Percentiles rank a stretch among this genome's conserved stretches.
Conservation (phyloP, 768 basidiomycete species). For the Trichaptum fuscoviolaceum region DNA sequence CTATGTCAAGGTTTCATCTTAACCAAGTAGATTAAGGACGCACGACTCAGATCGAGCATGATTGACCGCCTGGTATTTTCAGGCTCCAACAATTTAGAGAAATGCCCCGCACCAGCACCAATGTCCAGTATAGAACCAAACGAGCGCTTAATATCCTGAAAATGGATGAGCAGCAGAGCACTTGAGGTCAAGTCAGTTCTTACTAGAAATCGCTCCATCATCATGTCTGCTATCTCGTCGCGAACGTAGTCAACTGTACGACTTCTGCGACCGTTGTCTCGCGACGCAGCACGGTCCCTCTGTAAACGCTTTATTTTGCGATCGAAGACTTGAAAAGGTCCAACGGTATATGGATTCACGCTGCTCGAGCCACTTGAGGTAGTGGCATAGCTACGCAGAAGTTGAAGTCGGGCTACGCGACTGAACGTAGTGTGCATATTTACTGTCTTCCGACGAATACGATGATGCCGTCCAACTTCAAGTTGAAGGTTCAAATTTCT, state of each 20-base stretch:
- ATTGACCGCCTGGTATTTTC: conserved; percentile 64
- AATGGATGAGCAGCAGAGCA: conserved; percentile 8
- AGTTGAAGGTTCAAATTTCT: not conserved
- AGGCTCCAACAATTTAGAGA: conserved; percentile 73
- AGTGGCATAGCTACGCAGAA: not conserved
- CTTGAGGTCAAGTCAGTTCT: conserved; percentile 15
- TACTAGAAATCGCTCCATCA: conserved; percentile 89
- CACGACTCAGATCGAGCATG: conserved; percentile 88
- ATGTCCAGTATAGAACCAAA: conserved; percentile 81
- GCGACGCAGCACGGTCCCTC: conserved; percentile 63
- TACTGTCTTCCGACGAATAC: not conserved
- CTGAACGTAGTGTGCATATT: not conserved
- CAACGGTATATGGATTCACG: conserved; percentile 40
- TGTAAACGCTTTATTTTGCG: conserved; percentile 72
- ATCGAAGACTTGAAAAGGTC: conserved; percentile 85
- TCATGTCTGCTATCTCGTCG: conserved; percentile 82
- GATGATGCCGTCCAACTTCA: not conserved
- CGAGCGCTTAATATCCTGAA: conserved; percentile 84
- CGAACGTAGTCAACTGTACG: conserved; percentile 87
- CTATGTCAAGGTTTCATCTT: conserved; percentile 2
- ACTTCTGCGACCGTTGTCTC: conserved; percentile 54
- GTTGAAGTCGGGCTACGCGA: not conserved
- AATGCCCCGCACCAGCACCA: conserved; percentile 88
- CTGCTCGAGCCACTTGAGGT: not conserved
- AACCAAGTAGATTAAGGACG: conserved; percentile 19